Evolutionary conservation across 768 basidiomycete genomes (phyloP).

Genomic region (Tulasnella sp.): DNA sequence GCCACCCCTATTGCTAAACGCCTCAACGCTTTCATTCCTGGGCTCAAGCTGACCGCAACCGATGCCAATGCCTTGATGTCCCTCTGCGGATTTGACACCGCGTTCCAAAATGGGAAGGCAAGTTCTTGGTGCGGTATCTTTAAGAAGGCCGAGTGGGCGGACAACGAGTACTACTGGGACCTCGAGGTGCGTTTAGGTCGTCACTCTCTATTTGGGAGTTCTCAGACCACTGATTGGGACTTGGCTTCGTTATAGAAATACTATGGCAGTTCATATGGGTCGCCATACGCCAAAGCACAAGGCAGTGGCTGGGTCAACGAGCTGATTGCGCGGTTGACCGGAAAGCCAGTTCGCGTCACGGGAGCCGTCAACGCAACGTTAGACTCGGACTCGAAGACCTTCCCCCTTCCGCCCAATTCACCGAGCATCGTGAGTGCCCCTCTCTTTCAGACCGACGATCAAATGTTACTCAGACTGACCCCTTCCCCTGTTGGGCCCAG

Average conservation of each 20-base stretch:
- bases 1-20: constrained; percentile 8
- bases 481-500: not conserved
- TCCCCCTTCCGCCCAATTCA: constrained; percentile 28
- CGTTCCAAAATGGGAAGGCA: not conserved
- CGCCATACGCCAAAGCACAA: not conserved
- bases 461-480: not conserved
- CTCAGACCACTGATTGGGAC: not conserved
- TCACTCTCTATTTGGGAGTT: not conserved
- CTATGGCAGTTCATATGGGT: constrained; percentile 3
- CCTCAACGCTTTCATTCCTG: constrained; percentile 6
- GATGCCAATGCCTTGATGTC: constrained; percentile 21
- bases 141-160: constrained; percentile 16
- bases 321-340: constrained; percentile 28
- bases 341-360: constrained; percentile 19
- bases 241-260: constrained; percentile 16
- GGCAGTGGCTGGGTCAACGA: constrained; percentile 30
- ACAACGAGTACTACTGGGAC: constrained; percentile 25
- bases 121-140: constrained; percentile 26
- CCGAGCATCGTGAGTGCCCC: constrained; percentile 2
- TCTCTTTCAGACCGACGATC: not conserved
- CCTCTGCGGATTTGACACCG: constrained; percentile 25
- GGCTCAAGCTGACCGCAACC: not conserved
- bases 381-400: constrained; percentile 22
- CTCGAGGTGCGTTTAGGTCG: constrained; percentile 15
- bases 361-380: constrained; percentile 26